Evolutionary conservation across 2,329 filamentous ascomycete genomes (phyloP).

Genomic region (Coniochaeta prunicola): DNA sequence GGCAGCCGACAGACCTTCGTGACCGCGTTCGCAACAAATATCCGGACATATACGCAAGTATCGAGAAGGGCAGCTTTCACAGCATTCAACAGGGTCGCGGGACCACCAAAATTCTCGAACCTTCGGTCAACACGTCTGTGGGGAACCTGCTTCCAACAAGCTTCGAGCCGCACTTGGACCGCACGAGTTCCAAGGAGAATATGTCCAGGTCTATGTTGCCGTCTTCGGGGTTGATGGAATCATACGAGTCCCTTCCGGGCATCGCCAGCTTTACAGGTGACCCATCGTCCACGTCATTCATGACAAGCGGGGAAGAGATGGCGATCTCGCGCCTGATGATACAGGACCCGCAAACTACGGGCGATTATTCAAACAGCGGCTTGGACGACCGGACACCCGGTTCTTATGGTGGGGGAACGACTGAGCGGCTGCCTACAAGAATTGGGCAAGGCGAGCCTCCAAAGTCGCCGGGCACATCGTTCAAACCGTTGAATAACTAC

Average conservation of each 20-base stretch:
- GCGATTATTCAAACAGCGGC: background rate
- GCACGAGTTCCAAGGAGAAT: constrained; percentile 38
- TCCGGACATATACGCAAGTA: constrained; percentile 47
- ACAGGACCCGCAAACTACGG: background rate
- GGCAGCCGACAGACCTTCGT: constrained; percentile 56
- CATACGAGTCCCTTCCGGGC: constrained; percentile 25
- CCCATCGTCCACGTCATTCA: constrained; percentile 27
- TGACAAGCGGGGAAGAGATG: constrained; percentile 46
- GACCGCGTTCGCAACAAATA: constrained; percentile 60
- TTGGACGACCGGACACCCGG: background rate
- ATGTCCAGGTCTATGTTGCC: constrained; percentile 31
- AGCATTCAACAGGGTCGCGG: constrained; percentile 26
- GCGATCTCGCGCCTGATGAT: constrained; percentile 50
- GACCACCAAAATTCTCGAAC: constrained; percentile 38
- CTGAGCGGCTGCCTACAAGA: background rate
- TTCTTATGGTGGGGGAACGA: background rate
- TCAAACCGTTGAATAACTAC: background rate
- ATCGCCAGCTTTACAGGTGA: constrained; percentile 35
- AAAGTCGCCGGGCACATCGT: background rate
- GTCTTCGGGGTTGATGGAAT: constrained; percentile 17
- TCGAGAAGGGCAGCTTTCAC: constrained; percentile 47
- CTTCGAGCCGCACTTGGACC: constrained; percentile 32
- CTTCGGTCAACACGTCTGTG: constrained; percentile 42
- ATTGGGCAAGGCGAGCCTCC: background rate
- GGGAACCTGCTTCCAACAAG: constrained; percentile 33